Base-by-base conservation (phyloP, 805 yeast species). In the Candida rishiriensis region DNA sequence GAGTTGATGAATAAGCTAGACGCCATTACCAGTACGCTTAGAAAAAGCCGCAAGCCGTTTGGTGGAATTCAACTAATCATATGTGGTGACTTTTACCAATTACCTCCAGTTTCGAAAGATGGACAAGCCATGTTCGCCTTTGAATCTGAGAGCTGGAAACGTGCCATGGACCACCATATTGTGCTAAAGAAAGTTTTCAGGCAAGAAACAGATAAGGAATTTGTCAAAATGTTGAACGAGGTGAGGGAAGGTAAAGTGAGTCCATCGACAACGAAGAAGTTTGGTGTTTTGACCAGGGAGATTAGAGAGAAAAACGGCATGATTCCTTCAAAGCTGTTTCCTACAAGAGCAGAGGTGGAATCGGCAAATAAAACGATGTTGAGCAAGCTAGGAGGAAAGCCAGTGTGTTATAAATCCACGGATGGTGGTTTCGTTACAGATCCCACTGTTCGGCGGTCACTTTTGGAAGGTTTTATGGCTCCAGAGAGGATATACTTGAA, bases 1-100 rank as follows among this genome's bases (percentile, higher is more conserved):
- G 71, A 66, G 5, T 65, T 85, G 13, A 68, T 86, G 35, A 81
- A 83, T 53, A 83, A 83, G 53, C 61, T 86, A 41, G 78, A 85
- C 52, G 65, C 61, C 18, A 73, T 86, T 39, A 90, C 85, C 0
- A 70, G 75, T 51, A 64, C 60, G 17, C 44, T 85, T 9, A 64
- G 83, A 32, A 65, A 64, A 38, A 70, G 58, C 44, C 34, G 33
- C 9, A 39, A 33, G 14, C 90, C 95, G 1, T 86, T 86, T 69
- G 95, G 95, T 18, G 93, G 93, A 0, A 80, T 86, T 17, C 95
- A 86, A 54, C 55, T 86, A 14, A 73, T 86, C 29, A 75, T 82
- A 13, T 81, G 88, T 66, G 95, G 95, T 7, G 95, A 86, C 60
- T 86, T 86, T 59, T 85, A 78, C 59, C 95, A 86, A 57, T 63